These are phyloP conservation scores for Tinospora cordifolia DNA, from an alignment of 164 flowering plant species.

Conservation along the genomic window DNA sequence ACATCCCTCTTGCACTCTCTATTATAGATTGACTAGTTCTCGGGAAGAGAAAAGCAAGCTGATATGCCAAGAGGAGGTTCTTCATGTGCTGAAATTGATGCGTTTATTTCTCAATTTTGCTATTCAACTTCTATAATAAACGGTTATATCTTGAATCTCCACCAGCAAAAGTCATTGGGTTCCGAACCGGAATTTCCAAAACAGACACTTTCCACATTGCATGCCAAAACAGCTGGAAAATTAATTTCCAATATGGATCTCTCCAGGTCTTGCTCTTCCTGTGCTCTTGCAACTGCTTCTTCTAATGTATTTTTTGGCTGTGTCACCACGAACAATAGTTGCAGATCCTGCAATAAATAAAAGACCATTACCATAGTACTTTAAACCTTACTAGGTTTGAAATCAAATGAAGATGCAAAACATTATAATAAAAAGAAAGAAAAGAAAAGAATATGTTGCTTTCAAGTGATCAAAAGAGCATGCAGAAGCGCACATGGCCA, in stretches of 20 bases:
- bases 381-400: neutral
- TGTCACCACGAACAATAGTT: conserved; percentile 28
- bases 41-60: conserved; percentile 48
- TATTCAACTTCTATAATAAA: conserved; percentile 55
- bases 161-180: conserved; percentile 32
- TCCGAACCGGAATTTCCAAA: too few species aligned
- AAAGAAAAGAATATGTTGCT: neutral
- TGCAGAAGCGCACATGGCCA: too few species aligned
- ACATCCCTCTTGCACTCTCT: conserved; percentile 18
- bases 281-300: conserved; percentile 41
- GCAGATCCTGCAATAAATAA: conserved; percentile 31
- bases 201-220: neutral
- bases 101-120: conserved; percentile 65
- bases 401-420: neutral
- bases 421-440: neutral
- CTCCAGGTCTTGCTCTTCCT: conserved; percentile 59
- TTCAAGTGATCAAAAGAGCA: neutral
- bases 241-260: conserved; percentile 43
- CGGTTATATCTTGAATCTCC: conserved; percentile 58
- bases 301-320: conserved; percentile 13
- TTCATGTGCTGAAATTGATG: conserved; percentile 52
- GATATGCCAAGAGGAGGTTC: conserved; percentile 53
- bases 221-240: neutral
- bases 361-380: conserved; percentile 1
- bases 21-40: conserved; percentile 25